Percentiles rank a stretch among this genome's conserved stretches.
Evolutionary conservation across 2,329 filamentous ascomycete species (phyloP).

Genomic region (Fusarium solani-melongenae): DNA sequence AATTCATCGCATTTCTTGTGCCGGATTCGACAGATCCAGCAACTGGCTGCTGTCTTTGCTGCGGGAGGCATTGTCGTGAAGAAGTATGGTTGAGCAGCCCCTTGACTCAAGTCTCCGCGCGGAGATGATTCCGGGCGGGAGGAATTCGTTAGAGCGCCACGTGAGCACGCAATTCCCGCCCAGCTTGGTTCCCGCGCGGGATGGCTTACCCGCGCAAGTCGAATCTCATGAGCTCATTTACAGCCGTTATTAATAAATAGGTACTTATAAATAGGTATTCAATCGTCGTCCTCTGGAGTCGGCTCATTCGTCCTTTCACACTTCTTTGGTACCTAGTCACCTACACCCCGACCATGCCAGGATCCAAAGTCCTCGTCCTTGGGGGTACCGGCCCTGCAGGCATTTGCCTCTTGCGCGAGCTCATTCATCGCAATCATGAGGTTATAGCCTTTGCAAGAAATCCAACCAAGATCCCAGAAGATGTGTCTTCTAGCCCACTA

Average conservation of each 20-base stretch:
- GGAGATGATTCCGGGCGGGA: background rate
- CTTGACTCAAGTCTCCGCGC: background rate
- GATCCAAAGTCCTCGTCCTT: conserved; percentile 37
- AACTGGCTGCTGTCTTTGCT: background rate
- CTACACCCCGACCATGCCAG: background rate
- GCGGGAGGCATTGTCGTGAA: background rate
- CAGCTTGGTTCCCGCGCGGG: background rate
- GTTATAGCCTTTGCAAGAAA: conserved; percentile 35
- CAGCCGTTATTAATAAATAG: background rate
- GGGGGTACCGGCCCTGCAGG: conserved; percentile 48
- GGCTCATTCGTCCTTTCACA: no score
- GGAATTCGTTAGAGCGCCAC: background rate
- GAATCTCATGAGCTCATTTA: background rate
- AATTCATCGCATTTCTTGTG: conserved; percentile 25
- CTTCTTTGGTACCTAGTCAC: no score
- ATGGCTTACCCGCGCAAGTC: rapidly evolving
- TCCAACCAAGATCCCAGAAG: conserved; percentile 11
- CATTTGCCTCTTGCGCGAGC: conserved; percentile 45
- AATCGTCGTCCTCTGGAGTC: no score
- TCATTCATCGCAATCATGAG: conserved; percentile 40
- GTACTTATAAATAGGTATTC: background rate
- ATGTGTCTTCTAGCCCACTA: background rate
- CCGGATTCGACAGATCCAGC: conserved; percentile 26
- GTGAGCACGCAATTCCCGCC: background rate
- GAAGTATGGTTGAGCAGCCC: background rate